Percentiles rank a stretch among this genome's conserved stretches.
phyloP scores from a whole-genome alignment of 192 early-diverging fungal genomes.

The Neocallimastix lanati region DNA sequence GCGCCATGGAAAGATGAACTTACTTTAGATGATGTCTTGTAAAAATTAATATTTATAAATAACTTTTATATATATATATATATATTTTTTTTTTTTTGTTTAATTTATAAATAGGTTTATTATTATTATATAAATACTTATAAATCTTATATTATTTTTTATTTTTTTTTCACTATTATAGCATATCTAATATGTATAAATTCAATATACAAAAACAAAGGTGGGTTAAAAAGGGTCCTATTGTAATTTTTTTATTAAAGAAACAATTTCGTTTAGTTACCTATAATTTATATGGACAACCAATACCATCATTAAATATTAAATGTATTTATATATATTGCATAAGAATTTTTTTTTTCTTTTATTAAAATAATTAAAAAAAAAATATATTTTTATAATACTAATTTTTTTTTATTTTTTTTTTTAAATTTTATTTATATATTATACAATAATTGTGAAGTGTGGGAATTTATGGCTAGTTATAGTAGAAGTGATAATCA shows the following conservation, averaged over 20 bases:
- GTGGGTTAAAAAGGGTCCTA: not conserved
- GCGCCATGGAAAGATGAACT: not conserved
- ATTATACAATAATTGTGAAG: not conserved
- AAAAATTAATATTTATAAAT: not conserved
- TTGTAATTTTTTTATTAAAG: not conserved
- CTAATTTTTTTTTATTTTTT: no score
- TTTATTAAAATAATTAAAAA: no score
- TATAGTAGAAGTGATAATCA: not conserved
- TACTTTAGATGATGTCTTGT: not conserved
- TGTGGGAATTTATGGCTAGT: not conserved
- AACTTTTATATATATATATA: no score
- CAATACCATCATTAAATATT: not conserved
- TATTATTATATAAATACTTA: no score
- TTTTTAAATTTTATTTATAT: no score
- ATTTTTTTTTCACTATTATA: not conserved
- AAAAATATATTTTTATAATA: no score
- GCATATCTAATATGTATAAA: not conserved
- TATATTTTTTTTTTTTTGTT: no score
- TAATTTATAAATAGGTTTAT: no score
- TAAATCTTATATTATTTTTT: no score
- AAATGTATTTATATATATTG: not conserved
- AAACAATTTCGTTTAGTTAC: not conserved
- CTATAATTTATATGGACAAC: not conserved
- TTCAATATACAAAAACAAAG: not conserved
- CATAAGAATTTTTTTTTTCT: no score